Evolutionary conservation across 305 asterid genomes (phyloP).

Genomic region (Withania somnifera): DNA sequence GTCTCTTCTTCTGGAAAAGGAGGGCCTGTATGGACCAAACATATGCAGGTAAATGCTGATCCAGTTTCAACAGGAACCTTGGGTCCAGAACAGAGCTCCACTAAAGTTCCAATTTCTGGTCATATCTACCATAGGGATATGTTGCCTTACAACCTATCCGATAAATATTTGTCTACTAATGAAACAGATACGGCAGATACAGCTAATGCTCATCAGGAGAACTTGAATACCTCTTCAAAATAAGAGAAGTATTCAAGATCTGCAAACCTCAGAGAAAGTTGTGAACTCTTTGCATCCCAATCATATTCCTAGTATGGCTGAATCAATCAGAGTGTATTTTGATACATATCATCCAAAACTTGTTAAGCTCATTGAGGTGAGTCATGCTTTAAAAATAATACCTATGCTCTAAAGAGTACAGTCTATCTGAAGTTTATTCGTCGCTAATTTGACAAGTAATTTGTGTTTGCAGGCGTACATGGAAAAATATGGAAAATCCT

Average conservation of each 20-base stretch:
- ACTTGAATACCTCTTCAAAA: conserved; percentile 16
- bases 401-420: conserved; percentile 3
- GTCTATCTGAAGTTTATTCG: conserved; percentile 2
- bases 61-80: conserved; percentile 11
- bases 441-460: conserved; percentile 14
- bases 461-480: conserved; percentile 74
- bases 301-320: conserved; percentile 63
- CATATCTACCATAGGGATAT: conserved; percentile 6
- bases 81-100: conserved; percentile 18
- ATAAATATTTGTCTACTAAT: conserved; percentile 7
- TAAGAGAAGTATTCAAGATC: conserved; percentile 32
- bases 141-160: not conserved
- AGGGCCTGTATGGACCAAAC: conserved; percentile 30
- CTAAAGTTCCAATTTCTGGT: conserved; percentile 11
- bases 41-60: conserved; percentile 21
- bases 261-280: conserved; percentile 36
- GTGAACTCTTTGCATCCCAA: conserved; percentile 46
- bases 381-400: conserved; percentile 20
- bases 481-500: conserved; percentile 49
- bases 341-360: conserved; percentile 50
- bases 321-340: conserved; percentile 47
- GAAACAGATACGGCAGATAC: conserved; percentile 10
- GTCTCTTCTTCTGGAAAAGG: conserved; percentile 45
- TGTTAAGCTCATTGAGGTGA: conserved; percentile 78
- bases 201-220: conserved; percentile 5